A percentile compares a stretch with the other conserved stretches of the same genome.
Evolutionary conservation across 2,329 filamentous ascomycete species (phyloP).

Genomic region (Drechmeria coniospora): DNA sequence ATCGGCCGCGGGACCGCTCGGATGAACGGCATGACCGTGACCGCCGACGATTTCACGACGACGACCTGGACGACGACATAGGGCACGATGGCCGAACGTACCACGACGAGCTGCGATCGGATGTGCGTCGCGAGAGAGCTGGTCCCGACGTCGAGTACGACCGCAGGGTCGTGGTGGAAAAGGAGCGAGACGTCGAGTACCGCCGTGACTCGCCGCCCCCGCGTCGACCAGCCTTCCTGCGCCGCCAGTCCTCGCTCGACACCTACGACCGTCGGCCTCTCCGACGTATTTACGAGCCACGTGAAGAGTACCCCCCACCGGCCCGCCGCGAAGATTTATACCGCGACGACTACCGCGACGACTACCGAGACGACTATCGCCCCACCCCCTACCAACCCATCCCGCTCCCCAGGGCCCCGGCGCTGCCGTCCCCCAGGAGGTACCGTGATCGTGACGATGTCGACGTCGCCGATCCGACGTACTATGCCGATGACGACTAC

Average conservation of each 20-base stretch:
- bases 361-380: conserved; percentile 31
- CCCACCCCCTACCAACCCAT: conserved; percentile 42
- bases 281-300: conserved; percentile 30
- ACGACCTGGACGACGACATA: conserved; percentile 30
- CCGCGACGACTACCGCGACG: too few relatives aligned
- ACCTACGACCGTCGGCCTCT: conserved; percentile 68
- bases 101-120: conserved; percentile 34
- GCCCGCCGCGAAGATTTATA: conserved; percentile 30
- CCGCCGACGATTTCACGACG: conserved; percentile 31
- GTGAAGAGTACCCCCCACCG: conserved; percentile 49
- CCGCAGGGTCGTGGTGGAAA: conserved; percentile 38
- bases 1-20: conserved; percentile 27
- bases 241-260: conserved; percentile 78
- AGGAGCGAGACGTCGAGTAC: conserved; percentile 36
- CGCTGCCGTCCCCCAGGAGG: conserved; percentile 41
- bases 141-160: conserved; percentile 26
- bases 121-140: conserved; percentile 15
- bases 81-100: conserved; percentile 39
- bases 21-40: conserved; percentile 36
- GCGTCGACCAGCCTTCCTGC: conserved; percentile 50
- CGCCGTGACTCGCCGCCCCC: conserved; percentile 33
- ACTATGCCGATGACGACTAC: conserved; percentile 58
- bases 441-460: conserved; percentile 49
- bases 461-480: conserved; percentile 49
- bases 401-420: conserved; percentile 50